Base-by-base conservation (phyloP, 2,329 filamentous ascomycete species). In the Phialophora expanda region DNA sequence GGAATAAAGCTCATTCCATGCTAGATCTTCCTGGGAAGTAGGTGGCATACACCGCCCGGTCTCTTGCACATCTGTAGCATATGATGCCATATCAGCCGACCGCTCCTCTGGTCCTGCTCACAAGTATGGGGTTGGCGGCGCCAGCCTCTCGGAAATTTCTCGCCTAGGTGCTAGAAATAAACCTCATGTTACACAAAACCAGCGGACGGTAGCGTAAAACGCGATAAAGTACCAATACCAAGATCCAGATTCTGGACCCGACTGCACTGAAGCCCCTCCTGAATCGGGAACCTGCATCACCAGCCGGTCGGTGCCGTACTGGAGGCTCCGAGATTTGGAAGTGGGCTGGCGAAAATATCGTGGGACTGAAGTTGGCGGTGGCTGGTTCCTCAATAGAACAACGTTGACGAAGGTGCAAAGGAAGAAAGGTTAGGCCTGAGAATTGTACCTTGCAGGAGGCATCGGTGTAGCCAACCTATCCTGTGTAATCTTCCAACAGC, bases 111-210 rank as follows among this genome's bases (percentile, higher is more conserved):
- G 28, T 61, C 32, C 34, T 48, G 55, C 46, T 32, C 38, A 41
- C 41, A 56, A 26, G 26, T 34, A 56, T 62, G 32, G 62, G 59
- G 59, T 62, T 60, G 50, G 17, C n/a, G 55, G 59, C 59, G 41
- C 66, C 66, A 62, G 50, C 28, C 44, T 26, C 48, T 65, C 62
- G 62, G 62, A 68, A 68, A 44, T 50, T 48, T 46, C 30, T 65
- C 38, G 51, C 32, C 48, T 54, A 55, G 38, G 22, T 56, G 59
- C 66, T 56, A 62, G 65, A 65, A 65, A 65, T 68, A 63, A 63
- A 50, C 32, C 2, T 54, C 44, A 8, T 4, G 61, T 64, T 51
- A 60, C 61, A 64, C 61, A 53, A 50, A n/a, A 50, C 28, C 17
- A 60, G 62, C 30, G 46, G 20, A 24, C 30, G 20, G 32, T 46